These are phyloP conservation scores for Trichoderma sp. DNA, from an alignment of 2,329 filamentous ascomycete genomes.

Conservation along the genomic window DNA sequence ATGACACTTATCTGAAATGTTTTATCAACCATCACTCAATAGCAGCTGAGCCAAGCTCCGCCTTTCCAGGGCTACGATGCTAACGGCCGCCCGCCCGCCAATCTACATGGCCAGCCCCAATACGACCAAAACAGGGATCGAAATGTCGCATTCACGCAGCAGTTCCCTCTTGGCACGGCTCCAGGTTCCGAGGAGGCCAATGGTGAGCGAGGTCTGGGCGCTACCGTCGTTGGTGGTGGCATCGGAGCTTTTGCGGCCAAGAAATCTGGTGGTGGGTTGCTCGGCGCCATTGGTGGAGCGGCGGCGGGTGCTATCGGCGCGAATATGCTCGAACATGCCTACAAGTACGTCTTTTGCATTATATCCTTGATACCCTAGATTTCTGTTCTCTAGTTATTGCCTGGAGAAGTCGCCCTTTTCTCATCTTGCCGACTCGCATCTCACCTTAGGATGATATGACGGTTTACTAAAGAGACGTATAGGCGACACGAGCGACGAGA, in stretches of 20 bases:
- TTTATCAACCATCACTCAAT: neutral
- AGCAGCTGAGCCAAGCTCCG: neutral
- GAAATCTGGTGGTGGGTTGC: neutral
- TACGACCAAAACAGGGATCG: neutral
- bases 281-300: neutral
- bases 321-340: neutral
- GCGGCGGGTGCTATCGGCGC: neutral
- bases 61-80: neutral
- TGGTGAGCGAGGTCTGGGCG: neutral
- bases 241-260: neutral
- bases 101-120: neutral
- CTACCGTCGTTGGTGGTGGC: neutral
- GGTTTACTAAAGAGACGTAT: neutral
- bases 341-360: neutral
- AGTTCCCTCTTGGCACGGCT: neutral
- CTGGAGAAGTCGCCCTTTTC: neutral
- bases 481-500: neutral
- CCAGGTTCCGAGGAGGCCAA: neutral
- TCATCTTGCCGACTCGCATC: neutral
- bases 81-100: neutral
- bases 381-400: neutral
- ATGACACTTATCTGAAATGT: neutral
- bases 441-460: neutral
- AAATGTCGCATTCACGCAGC: neutral
- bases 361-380: neutral